Percentiles rank a stretch among this genome's conserved stretches.
phyloP scores from a whole-genome alignment of 2,329 filamentous ascomycete species.

The Exserohilum rostratum region DNA sequence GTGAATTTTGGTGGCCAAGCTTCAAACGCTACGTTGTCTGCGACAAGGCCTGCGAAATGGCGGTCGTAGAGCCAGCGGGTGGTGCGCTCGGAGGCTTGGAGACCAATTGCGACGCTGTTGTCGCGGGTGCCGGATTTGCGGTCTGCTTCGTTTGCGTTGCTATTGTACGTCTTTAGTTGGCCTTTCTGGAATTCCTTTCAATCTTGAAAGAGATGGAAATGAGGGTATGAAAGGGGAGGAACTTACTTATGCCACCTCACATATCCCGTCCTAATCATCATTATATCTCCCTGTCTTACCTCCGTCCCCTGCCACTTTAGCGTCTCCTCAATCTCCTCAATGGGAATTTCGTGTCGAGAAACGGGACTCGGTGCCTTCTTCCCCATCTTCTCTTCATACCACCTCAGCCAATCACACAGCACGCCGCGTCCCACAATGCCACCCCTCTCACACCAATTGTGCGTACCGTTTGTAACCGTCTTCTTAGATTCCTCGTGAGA shows the following conservation, averaged over 20 bases:
- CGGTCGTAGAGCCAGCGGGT: conserved; percentile 48
- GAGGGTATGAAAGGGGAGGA: background rate
- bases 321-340: conserved; percentile 37
- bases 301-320: conserved; percentile 40
- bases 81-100: conserved; percentile 41
- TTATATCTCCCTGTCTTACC: conserved; percentile 41
- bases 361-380: conserved; percentile 34
- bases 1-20: conserved; percentile 40
- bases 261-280: conserved; percentile 54
- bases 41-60: conserved; percentile 45
- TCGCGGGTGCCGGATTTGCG: conserved; percentile 42
- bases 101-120: conserved; percentile 39
- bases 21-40: conserved; percentile 52
- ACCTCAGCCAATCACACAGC: conserved; percentile 40
- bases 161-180: conserved; percentile 6
- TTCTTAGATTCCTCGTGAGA: conserved; percentile 35
- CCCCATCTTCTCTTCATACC: conserved; percentile 41
- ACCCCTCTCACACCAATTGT: conserved; percentile 46
- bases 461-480: conserved; percentile 38
- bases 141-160: conserved; percentile 32
- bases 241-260: conserved; percentile 48
- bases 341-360: conserved; percentile 36
- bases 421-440: conserved; percentile 46
- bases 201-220: background rate
- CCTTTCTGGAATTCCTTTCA: background rate